phyloP scores from a whole-genome alignment of 2,329 filamentous ascomycete species.

The Trichoderma polysporum region DNA sequence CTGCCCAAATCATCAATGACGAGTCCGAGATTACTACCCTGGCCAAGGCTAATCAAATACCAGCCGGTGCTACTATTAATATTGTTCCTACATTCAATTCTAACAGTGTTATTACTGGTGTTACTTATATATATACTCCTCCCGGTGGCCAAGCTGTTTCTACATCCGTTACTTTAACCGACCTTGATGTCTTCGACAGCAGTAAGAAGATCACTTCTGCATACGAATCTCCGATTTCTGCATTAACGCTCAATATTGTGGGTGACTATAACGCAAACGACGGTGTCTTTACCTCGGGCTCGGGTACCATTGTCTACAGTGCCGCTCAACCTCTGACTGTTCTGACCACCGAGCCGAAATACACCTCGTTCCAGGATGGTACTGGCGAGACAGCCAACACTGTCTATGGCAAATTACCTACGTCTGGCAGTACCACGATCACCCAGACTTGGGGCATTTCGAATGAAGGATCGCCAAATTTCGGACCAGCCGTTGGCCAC shows the following conservation, averaged over 20 bases:
- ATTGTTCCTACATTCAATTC: background rate
- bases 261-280: background rate
- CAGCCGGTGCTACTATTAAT: background rate
- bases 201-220: background rate
- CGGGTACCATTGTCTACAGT: constrained; percentile 1
- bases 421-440: background rate
- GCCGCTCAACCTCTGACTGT: constrained; percentile 2
- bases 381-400: constrained; percentile 6
- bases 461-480: background rate
- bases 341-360: background rate
- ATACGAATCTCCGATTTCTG: background rate
- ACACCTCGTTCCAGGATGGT: constrained; percentile 3
- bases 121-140: background rate
- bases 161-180: background rate
- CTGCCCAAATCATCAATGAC: background rate
- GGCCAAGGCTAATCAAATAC: background rate
- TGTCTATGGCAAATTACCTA: background rate
- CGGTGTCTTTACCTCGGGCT: background rate
- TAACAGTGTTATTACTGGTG: background rate
- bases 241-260: background rate
- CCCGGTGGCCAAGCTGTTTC: background rate
- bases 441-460: background rate
- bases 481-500: background rate
- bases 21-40: background rate
- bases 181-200: background rate